These are phyloP conservation scores for Exidia glandulosa DNA, from an alignment of 768 basidiomycete species.

Conservation along the genomic window DNA sequence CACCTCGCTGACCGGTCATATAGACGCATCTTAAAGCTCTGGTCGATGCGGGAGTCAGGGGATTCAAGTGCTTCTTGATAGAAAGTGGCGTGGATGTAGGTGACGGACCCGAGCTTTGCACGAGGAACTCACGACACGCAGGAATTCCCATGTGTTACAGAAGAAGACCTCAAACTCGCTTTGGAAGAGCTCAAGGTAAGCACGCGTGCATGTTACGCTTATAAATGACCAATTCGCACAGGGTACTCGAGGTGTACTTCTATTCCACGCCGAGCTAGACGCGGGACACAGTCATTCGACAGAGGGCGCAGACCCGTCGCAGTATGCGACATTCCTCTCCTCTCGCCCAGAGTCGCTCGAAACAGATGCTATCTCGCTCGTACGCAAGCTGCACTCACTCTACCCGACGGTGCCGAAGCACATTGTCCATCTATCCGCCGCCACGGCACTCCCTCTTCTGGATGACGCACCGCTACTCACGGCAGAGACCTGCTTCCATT, in stretches of 20 bases:
- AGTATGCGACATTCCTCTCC: conserved; percentile 71
- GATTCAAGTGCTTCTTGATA: conserved; percentile 95
- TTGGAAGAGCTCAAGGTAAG: conserved; percentile 68
- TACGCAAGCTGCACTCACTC: conserved; percentile 49
- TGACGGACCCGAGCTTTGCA: neutral
- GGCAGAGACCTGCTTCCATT: conserved; percentile 97
- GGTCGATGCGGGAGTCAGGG: conserved; percentile 71
- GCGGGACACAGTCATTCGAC: conserved; percentile 13
- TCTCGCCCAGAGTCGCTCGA: conserved; percentile 81
- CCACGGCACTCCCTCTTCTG: conserved; percentile 68
- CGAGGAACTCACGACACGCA: conserved; percentile 17
- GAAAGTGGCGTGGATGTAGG: conserved; percentile 88
- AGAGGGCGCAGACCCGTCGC: conserved; percentile 29
- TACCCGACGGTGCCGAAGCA: conserved; percentile 72
- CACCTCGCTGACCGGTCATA: neutral
- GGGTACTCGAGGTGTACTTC: conserved; percentile 57
- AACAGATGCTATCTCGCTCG: conserved; percentile 66
- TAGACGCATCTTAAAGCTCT: conserved; percentile 69
- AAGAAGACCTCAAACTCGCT: conserved; percentile 52
- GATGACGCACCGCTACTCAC: conserved; percentile 70
- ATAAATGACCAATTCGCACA: conserved; percentile 17
- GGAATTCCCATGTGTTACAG: conserved; percentile 88
- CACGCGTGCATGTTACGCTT: neutral
- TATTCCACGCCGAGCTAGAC: conserved; percentile 92
- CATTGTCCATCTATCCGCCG: conserved; percentile 90